These are phyloP conservation scores for Syzygium malaccense DNA, from an alignment of 441 rosid genomes.

Conservation along the genomic window DNA sequence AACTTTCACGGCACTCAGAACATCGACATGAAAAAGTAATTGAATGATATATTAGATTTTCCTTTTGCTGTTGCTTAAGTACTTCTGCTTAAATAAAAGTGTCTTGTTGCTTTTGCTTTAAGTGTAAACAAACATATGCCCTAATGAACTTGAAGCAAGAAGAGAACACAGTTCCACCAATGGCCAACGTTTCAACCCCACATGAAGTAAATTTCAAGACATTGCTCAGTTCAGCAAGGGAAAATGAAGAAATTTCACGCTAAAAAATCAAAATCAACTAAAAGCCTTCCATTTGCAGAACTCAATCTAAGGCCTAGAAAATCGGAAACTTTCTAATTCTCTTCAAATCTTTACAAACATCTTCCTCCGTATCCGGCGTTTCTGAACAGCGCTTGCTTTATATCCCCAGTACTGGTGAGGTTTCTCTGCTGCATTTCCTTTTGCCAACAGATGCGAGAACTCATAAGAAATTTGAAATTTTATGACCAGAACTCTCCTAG, in stretches of 20 bases:
- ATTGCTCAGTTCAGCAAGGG: neutral
- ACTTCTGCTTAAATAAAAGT: neutral
- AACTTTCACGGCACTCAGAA: neutral
- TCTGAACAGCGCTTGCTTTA: constrained; percentile 7
- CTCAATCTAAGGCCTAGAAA: neutral
- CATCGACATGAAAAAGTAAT: neutral
- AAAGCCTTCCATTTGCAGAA: neutral
- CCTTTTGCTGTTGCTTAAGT: neutral
- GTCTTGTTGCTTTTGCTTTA: neutral
- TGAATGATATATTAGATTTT: neutral
- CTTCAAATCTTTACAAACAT: constrained; percentile 1
- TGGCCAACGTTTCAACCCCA: neutral
- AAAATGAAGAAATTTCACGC: neutral
- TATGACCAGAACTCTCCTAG: neutral
- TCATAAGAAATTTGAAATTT: neutral
- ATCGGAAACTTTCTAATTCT: neutral
- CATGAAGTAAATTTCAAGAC: neutral
- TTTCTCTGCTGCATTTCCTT: neutral
- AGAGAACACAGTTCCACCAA: neutral
- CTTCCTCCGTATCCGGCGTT: constrained; percentile 8
- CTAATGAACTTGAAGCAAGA: neutral
- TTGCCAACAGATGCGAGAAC: neutral
- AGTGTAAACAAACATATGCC: neutral
- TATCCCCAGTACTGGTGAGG: neutral
- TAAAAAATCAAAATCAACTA: neutral